A percentile compares a stretch with the other conserved stretches of the same genome.
Evolutionary conservation across 352 stramenopile genomes (phyloP).

Genomic region (Pythium aquatile): DNA sequence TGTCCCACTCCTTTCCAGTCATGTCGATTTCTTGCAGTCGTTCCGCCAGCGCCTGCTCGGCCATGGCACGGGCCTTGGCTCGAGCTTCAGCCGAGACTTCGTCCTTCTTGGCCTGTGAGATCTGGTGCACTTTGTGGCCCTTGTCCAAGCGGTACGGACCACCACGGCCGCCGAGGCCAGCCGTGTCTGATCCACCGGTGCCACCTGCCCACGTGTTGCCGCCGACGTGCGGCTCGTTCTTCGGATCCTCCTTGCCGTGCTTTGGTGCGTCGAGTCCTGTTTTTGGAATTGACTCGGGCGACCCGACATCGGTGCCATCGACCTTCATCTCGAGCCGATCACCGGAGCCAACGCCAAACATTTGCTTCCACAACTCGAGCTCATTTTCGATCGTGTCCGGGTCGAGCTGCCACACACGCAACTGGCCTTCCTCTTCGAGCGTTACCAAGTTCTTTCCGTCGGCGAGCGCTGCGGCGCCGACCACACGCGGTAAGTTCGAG

Average conservation of each 20-base stretch:
- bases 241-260: conserved; percentile 92
- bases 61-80: conserved; percentile 64
- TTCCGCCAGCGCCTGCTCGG: conserved; percentile 66
- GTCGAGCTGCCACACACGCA: conserved; percentile 69
- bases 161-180: conserved; percentile 90
- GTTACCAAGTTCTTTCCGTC: conserved; percentile 45
- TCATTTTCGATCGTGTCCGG: conserved; percentile 42
- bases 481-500: conserved; percentile 34
- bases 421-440: conserved; percentile 51
- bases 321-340: conserved; percentile 47
- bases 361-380: conserved; percentile 57
- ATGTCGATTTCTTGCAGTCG: conserved; percentile 83
- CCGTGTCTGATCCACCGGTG: conserved; percentile 92
- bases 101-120: conserved; percentile 92
- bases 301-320: conserved; percentile 32
- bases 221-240: conserved; percentile 93
- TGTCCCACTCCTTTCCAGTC: conserved; percentile 75
- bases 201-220: conserved; percentile 94
- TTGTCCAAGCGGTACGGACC: conserved; percentile 95
- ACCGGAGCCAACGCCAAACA: conserved; percentile 45
- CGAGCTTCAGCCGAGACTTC: conserved; percentile 87
- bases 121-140: conserved; percentile 92
- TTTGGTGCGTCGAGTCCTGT: conserved; percentile 85
- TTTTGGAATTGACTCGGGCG: conserved; percentile 51
- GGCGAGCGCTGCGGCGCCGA: conserved; percentile 35